A percentile compares a stretch with the other conserved stretches of the same genome.
These are phyloP conservation scores for Cladosporium sphaerospermum DNA, from an alignment of 2,329 filamentous ascomycete genomes.

Conservation along the genomic window DNA sequence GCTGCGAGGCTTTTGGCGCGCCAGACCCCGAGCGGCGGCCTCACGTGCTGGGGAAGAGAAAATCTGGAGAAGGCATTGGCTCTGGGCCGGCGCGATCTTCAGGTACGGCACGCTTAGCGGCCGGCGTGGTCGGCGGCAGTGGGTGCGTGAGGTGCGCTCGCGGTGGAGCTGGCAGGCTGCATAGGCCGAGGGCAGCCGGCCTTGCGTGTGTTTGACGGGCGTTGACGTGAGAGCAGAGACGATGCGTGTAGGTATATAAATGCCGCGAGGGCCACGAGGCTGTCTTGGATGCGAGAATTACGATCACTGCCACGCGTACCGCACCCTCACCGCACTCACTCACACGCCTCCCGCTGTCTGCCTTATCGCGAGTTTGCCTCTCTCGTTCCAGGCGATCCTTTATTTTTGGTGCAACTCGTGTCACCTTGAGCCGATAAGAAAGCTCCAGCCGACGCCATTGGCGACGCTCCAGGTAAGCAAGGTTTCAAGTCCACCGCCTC, in stretches of 20 bases:
- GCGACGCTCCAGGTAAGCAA: conserved; percentile 6
- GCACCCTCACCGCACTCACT: background rate
- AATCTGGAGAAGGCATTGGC: conserved; percentile 10
- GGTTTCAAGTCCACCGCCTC: background rate
- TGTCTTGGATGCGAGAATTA: too few relatives aligned
- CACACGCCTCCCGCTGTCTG: background rate
- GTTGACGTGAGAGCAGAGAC: background rate
- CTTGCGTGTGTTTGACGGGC: background rate
- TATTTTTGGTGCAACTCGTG: conserved; percentile 8
- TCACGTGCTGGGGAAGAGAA: conserved; percentile 4
- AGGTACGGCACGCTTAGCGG: conserved; percentile 10
- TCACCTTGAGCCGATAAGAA: conserved; percentile 8
- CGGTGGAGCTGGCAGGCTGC: background rate
- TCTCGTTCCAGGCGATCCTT: background rate
- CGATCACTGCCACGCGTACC: too few relatives aligned
- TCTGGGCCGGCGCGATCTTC: conserved; percentile 4
- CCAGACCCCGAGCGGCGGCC: background rate
- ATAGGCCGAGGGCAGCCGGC: conserved; percentile 5
- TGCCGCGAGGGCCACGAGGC: background rate
- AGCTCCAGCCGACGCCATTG: conserved; percentile 1
- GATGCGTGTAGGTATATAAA: background rate
- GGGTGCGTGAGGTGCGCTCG: background rate
- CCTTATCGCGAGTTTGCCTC: background rate
- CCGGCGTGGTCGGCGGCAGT: background rate
- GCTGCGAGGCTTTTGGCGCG: background rate